Percentiles rank a stretch among this genome's conserved stretches.
Evolutionary conservation across 768 basidiomycete genomes (phyloP).

Genomic region (Boletus eberwhitei): DNA sequence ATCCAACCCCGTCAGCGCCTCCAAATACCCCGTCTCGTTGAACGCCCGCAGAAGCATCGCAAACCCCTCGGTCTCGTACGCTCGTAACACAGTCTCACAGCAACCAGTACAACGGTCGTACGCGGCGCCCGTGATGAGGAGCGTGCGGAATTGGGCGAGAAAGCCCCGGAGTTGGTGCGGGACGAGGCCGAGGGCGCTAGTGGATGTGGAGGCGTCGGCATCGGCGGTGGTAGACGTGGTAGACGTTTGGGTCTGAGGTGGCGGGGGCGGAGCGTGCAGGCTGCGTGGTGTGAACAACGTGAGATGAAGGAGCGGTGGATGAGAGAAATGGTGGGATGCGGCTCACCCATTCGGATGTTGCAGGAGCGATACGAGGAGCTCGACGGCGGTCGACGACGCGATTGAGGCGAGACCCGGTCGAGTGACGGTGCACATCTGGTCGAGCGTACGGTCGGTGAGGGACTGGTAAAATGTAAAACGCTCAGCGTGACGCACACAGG

Average conservation of each 20-base stretch:
- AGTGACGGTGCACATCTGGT: conserved; percentile 99
- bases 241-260: conserved; percentile 34
- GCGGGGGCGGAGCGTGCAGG: conserved; percentile 68
- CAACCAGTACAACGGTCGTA: conserved; percentile 91
- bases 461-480: conserved; percentile 35
- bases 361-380: conserved; percentile 81
- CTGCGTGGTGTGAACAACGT: conserved; percentile 25
- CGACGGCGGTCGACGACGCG: conserved; percentile 88
- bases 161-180: conserved; percentile 95
- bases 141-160: conserved; percentile 80
- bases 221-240: conserved; percentile 13
- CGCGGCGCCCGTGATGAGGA: conserved; percentile 82
- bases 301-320: background rate
- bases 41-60: conserved; percentile 76
- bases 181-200: conserved; percentile 76
- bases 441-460: conserved; percentile 85
- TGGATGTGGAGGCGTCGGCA: conserved; percentile 17
- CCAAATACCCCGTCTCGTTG: conserved; percentile 75
- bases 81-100: conserved; percentile 73
- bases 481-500: background rate
- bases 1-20: conserved; percentile 75
- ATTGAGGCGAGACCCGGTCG: conserved; percentile 92
- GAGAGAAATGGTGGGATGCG: background rate
- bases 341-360: conserved; percentile 87
- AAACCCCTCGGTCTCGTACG: conserved; percentile 80